Conservation (phyloP, 2,329 filamentous ascomycete genomes). For the Neofusicoccum laricinum region DNA sequence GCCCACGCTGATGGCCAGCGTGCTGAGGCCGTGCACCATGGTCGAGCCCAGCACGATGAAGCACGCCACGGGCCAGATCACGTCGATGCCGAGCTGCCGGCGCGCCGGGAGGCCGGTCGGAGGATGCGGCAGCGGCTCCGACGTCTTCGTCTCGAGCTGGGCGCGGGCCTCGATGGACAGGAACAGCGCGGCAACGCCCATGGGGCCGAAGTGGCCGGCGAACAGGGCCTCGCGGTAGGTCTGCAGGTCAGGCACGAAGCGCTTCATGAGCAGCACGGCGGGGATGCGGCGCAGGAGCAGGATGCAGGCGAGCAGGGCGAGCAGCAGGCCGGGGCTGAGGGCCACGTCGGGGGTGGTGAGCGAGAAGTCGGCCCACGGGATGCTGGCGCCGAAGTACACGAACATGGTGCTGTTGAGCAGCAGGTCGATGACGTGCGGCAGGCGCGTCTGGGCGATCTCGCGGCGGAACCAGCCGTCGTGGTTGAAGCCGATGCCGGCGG, state of each 20-base stretch:
- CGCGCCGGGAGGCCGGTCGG: constrained; percentile 34
- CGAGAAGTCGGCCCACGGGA: constrained; percentile 49
- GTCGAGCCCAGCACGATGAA: constrained; percentile 55
- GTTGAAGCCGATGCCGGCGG: constrained; percentile 54
- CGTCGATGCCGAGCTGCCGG: constrained; percentile 39
- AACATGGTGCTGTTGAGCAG: constrained; percentile 56
- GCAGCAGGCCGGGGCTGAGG: constrained; percentile 43
- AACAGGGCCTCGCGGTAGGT: constrained; percentile 54
- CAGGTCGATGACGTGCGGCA: constrained; percentile 53
- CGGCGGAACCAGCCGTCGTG: constrained; percentile 53
- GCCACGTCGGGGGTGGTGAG: constrained; percentile 21
- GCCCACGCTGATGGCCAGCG: constrained; percentile 48
- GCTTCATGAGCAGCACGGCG: constrained; percentile 48
- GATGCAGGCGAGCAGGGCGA: constrained; percentile 49
- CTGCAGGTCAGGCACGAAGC: constrained; percentile 47
- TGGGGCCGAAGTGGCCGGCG: constrained; percentile 56
- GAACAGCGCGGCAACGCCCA: constrained; percentile 57
- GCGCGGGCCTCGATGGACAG: constrained; percentile 55
- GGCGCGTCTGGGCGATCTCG: constrained; percentile 36
- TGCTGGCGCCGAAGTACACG: constrained; percentile 55
- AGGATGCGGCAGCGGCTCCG: constrained; percentile 44
- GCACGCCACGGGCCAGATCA: constrained; percentile 55
- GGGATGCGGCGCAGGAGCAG: constrained; percentile 53
- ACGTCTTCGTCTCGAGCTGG: constrained; percentile 50
- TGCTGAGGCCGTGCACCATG: constrained; percentile 54